Percentiles rank a stretch among this genome's conserved stretches.
Evolutionary conservation across 192 early-diverging fungal genomes (phyloP).

Genomic region (Funneliformis mosseae): DNA sequence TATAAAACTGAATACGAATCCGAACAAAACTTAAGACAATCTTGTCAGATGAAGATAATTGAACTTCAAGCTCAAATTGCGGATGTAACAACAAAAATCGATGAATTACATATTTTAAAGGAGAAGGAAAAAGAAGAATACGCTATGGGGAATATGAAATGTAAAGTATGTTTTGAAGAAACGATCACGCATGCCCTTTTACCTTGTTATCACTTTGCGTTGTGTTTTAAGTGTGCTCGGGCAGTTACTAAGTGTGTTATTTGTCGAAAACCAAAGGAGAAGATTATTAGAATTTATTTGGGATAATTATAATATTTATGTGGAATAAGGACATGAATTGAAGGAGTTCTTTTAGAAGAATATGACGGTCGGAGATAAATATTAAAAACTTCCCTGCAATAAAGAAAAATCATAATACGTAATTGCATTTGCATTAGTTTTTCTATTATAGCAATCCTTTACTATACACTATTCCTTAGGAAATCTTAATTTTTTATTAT

Average conservation of each 20-base stretch:
- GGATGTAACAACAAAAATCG: background rate
- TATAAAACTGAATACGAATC: background rate
- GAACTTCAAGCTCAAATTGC: slow-evolving; percentile 1
- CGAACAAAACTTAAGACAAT: background rate
- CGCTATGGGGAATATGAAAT: slow-evolving; percentile 36
- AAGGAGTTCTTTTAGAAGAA: too few species aligned
- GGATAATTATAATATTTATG: background rate
- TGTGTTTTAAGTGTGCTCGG: slow-evolving; percentile 41
- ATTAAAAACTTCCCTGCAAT: too few species aligned
- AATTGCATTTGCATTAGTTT: too few species aligned
- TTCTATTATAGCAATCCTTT: too few species aligned
- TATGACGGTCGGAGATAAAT: background rate
- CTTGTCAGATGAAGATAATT: background rate
- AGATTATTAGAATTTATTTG: slow-evolving; percentile 13
- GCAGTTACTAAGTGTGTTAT: slow-evolving; percentile 11
- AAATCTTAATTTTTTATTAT: background rate
- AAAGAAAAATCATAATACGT: too few species aligned
- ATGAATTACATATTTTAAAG: background rate
- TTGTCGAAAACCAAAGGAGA: slow-evolving; percentile 19
- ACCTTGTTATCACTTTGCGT: slow-evolving; percentile 48
- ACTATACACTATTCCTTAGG: too few species aligned
- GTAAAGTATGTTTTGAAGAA: slow-evolving; percentile 46
- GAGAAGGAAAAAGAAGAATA: background rate
- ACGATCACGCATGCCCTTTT: slow-evolving; percentile 41
- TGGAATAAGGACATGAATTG: too few species aligned